Conservation (phyloP, 371 early-diverging fungal species). For the Chytridium lagenaria region DNA sequence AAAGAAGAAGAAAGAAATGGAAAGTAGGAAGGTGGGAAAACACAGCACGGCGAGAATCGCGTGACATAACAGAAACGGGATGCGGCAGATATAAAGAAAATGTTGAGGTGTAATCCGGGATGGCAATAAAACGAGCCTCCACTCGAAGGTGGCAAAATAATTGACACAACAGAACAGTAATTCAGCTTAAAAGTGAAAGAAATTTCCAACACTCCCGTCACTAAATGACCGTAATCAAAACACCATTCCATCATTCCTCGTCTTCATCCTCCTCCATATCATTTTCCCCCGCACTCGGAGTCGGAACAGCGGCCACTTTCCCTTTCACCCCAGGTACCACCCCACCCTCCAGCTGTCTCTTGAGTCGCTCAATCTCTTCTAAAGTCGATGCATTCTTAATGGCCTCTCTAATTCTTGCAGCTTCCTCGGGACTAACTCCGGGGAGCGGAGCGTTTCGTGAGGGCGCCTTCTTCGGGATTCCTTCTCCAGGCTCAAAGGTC, state of each 20-base stretch:
- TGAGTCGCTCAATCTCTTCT: slow-evolving; percentile 78
- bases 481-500: slow-evolving; percentile 39
- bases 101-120: too few relatives aligned
- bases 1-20: background rate
- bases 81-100: too few relatives aligned
- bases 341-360: slow-evolving; percentile 71
- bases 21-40: too few relatives aligned
- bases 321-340: slow-evolving; percentile 35
- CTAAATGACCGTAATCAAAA: background rate
- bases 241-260: background rate
- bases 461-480: background rate
- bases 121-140: too few relatives aligned
- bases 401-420: slow-evolving; percentile 61
- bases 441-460: background rate
- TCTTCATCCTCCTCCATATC: slow-evolving; percentile 17
- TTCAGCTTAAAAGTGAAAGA: too few relatives aligned
- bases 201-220: background rate
- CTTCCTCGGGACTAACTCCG: slow-evolving; percentile 43
- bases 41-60: too few relatives aligned
- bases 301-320: slow-evolving; percentile 15
- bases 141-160: too few relatives aligned
- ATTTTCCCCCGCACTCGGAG: too few relatives aligned
- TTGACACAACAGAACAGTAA: too few relatives aligned
- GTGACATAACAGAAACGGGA: too few relatives aligned
- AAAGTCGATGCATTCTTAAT: slow-evolving; percentile 76